phyloP scores from a whole-genome alignment of 2,329 filamentous ascomycete species.

The Colletotrichum sp. region DNA sequence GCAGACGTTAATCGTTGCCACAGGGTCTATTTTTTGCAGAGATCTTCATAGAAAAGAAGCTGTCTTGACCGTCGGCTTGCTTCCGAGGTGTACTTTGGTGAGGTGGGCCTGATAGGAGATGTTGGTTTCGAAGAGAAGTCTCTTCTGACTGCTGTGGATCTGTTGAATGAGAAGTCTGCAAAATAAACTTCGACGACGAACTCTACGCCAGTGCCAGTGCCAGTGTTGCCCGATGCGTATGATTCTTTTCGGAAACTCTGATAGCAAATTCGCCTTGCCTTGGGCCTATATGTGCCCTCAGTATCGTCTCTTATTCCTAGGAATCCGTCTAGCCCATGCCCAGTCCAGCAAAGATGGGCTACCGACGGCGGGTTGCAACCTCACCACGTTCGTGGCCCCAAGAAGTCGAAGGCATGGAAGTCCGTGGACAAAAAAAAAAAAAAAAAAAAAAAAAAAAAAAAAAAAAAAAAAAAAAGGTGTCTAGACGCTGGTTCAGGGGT shows the following conservation, averaged over 20 bases:
- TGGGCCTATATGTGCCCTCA: slow-evolving; percentile 6
- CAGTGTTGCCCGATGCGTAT: background rate
- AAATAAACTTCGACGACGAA: background rate
- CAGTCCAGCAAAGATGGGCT: slow-evolving; percentile 16
- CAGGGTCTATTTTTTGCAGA: background rate
- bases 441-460: background rate
- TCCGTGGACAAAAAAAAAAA: background rate
- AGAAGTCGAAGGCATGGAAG: background rate
- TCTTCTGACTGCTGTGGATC: background rate
- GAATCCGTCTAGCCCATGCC: background rate
- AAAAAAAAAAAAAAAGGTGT: too few species aligned
- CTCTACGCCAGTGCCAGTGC: background rate
- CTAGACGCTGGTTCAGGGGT: background rate
- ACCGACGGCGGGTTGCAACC: slow-evolving; percentile 19
- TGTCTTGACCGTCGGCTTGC: background rate
- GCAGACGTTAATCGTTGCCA: background rate
- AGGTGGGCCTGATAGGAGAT: background rate
- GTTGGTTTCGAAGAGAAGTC: background rate
- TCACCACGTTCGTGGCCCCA: slow-evolving; percentile 19
- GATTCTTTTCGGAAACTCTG: background rate
- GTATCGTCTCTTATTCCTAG: background rate
- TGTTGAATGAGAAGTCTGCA: background rate
- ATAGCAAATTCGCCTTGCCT: background rate
- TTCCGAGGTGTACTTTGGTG: background rate
- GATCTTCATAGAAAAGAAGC: background rate